A percentile compares a stretch with the other conserved stretches of the same genome.
These are phyloP conservation scores for Fusarium odoratissimum DNA, from an alignment of 2,329 filamentous ascomycete species.

Conservation along the genomic window DNA sequence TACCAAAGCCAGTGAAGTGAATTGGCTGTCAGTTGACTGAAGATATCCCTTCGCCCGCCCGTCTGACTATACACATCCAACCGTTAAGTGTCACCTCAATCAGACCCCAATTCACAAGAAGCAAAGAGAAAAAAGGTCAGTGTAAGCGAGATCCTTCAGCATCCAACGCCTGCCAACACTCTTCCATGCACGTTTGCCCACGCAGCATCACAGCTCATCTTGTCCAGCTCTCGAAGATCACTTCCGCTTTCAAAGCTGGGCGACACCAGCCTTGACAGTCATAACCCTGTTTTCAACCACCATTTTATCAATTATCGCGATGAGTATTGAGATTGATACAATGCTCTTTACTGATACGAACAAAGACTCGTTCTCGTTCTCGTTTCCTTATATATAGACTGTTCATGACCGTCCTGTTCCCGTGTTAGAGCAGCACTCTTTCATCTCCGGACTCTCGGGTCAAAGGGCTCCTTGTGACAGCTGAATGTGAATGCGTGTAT, in stretches of 20 bases:
- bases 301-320: not conserved
- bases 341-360: not conserved
- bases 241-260: conserved; percentile 19
- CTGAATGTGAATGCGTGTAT: not conserved
- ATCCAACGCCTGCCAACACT: conserved; percentile 8
- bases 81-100: not conserved
- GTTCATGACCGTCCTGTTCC: not conserved
- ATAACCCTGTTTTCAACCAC: conserved; percentile 3
- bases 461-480: not conserved
- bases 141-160: not conserved
- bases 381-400: not conserved
- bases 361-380: not conserved
- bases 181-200: conserved; percentile 10
- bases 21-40: not conserved
- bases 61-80: not conserved
- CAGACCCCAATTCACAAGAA: conserved; percentile 11
- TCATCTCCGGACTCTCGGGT: not conserved
- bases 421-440: not conserved
- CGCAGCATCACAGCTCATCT: not conserved
- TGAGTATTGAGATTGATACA: not conserved
- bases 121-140: conserved; percentile 7
- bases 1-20: not conserved
- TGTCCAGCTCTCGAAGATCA: conserved; percentile 26
- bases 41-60: conserved; percentile 3
- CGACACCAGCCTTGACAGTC: not conserved